Base-by-base conservation (phyloP, 495 filamentous ascomycete species). In the Penicilliopsis zonata region DNA sequence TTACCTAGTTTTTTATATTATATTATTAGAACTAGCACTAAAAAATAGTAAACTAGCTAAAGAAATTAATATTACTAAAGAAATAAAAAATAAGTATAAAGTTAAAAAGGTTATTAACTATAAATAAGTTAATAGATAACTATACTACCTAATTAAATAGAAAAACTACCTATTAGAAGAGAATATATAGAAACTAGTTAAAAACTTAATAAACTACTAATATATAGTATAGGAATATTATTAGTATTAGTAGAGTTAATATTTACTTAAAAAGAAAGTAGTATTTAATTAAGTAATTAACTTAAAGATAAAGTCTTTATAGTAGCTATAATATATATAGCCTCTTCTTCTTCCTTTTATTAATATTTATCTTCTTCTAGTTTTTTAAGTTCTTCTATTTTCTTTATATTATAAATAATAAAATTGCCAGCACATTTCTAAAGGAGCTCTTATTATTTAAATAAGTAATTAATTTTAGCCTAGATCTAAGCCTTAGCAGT, bases 361-460 rank as follows among this genome's bases (percentile, higher is more conserved):
- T 33, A 17, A 1, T 17, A 18, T 33, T 33, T 20, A 2, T 17
- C 2, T 16, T 33, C 13, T 33, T 33, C 2, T 17, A 20, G 13
- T 20, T 3, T 9, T 20, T 33, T 4, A 17, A 33, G 12, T 5
- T 20, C 5, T 5, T 33, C 5, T 16, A 33, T 35, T 13, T 38
- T 14, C 8, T 34, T 35, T 21, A 30, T 33, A 34, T 34, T 15
- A 35, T 8, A 35, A 9, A 35, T 35, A 34, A 25, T 35, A 24
- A 21, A 38, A 18, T 21, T 23, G 4, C 18, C 34, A 19, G 15
- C 22, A 35, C 21, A 22, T 22, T 34, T 35, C 7, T 7, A 34
- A 38, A 34, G 6, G 6, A 21, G 12, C 5, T 2, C 12, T 7
- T 38, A 1, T 38, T 19, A 23, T 34, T 34, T 38, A 2, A 22